Evolutionary conservation across 1,284 basidiomycete species (phyloP).

Genomic region (Anthracocystis panici-leucophaei): DNA sequence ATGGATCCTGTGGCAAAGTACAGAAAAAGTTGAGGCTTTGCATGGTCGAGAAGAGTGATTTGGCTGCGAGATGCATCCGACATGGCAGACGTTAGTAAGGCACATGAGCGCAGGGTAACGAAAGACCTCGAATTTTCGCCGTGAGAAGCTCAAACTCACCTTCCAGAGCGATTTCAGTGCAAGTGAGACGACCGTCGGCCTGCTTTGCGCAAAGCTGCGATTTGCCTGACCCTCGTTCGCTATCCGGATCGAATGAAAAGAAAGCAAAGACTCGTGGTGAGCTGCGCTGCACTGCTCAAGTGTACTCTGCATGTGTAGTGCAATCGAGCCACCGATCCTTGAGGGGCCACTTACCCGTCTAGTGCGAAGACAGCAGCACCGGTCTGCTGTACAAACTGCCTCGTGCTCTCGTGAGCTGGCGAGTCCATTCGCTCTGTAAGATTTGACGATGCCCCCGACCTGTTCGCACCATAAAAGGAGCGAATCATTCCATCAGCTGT

Average conservation of each 20-base stretch:
- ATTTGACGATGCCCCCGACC: slow-evolving; percentile 50
- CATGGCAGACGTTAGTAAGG: not conserved
- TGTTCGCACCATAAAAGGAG: not conserved
- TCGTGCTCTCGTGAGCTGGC: slow-evolving; percentile 37
- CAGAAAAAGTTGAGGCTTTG: slow-evolving; percentile 60
- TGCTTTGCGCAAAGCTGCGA: slow-evolving; percentile 48
- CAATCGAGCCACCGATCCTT: not conserved
- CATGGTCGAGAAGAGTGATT: slow-evolving; percentile 55
- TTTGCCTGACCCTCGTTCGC: slow-evolving; percentile 43
- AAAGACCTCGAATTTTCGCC: not conserved
- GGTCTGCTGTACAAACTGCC: slow-evolving; percentile 40
- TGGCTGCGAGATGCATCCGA: slow-evolving; percentile 27
- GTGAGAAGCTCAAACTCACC: slow-evolving; percentile 24
- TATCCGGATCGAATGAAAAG: not conserved
- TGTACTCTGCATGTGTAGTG: no score
- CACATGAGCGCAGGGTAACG: not conserved
- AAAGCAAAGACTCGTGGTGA: not conserved
- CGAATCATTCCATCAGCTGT: no score
- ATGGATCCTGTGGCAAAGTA: slow-evolving; percentile 52
- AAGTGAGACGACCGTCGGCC: slow-evolving; percentile 37
- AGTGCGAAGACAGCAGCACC: slow-evolving; percentile 39
- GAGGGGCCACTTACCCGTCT: slow-evolving; percentile 38
- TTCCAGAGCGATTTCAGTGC: slow-evolving; percentile 54
- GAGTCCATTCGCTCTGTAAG: slow-evolving; percentile 44
- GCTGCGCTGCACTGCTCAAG: not conserved